A percentile compares a stretch with the other conserved stretches of the same genome.
These are phyloP conservation scores for Cyclotella cryptica DNA, from an alignment of 108 stramenopile species.

Conservation along the genomic window DNA sequence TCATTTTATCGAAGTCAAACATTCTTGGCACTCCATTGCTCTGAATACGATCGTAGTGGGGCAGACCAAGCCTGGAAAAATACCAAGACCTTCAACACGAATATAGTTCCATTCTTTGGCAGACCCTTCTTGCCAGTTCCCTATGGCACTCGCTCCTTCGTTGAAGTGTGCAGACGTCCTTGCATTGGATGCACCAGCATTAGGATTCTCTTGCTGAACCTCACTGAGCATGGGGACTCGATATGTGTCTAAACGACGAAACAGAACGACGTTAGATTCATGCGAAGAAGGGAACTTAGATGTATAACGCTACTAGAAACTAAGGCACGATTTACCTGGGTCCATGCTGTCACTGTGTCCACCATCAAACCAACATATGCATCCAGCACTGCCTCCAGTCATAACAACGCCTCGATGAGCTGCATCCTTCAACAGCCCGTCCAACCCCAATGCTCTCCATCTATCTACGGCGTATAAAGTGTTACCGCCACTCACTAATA, in stretches of 20 bases:
- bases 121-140: background rate
- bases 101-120: constrained; percentile 67
- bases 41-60: constrained; percentile 85
- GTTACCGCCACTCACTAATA: constrained; percentile 85
- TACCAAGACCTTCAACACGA: constrained; percentile 66
- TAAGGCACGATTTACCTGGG: constrained; percentile 28
- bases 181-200: background rate
- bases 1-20: constrained; percentile 74
- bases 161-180: background rate
- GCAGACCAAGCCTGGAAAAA: constrained; percentile 69
- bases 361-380: constrained; percentile 89
- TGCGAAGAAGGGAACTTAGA: background rate
- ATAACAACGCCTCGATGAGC: constrained; percentile 60
- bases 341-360: constrained; percentile 75
- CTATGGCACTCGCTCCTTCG: background rate
- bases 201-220: constrained; percentile 19
- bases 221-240: constrained; percentile 37
- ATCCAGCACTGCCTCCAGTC: constrained; percentile 84
- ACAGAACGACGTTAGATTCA: background rate
- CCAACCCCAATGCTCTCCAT: constrained; percentile 73
- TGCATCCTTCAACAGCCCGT: constrained; percentile 52
- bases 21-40: constrained; percentile 76
- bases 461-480: constrained; percentile 85
- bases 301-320: too few species aligned
- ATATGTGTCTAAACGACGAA: constrained; percentile 26